Evolutionary conservation across 345 rosid genomes (phyloP), one percentile per base, ranked within the genome.

Genomic region (Gossypium ekmanianum): DNA sequence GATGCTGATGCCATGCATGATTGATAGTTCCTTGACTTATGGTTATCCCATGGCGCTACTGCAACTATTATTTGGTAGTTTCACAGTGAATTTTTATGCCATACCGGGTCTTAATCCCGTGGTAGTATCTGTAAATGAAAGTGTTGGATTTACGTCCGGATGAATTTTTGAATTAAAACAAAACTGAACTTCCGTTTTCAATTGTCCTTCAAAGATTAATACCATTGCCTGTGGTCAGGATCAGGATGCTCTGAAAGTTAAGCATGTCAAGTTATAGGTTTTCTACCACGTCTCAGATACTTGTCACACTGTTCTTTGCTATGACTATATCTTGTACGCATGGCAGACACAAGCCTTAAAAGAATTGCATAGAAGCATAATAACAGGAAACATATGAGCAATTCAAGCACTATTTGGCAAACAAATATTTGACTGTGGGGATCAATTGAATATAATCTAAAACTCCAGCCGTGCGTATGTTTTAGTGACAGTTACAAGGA

Each of bases 1-100:
- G 88, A 90, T 61, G 89, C 80, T 3, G 88, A 81, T 75, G 86
- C 86, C 24, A 89, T 87, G 94, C 85, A 82, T 48, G 74, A 16
- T 43, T 63, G 75, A 83, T 51, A 2, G 77, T 79, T 74, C 11
- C 17, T 48, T 16, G 34, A 61, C 9, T 61, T 61, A 47, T 44
- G 16, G 20, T 20, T 20, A 34, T 39, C 43, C 22, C 43, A 24
- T 50, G 27, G 45, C 48, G 0, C 26, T 52, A 2, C 61, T 43
- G 43, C 62, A 29, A 4, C n/a, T 3, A 26, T 17, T 71, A 54
- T 29, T n/a, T 2, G 6, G 50, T 11, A 11, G 11, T 18, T 54
- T 71, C 12, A 11, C 3, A 4, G 52, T 65, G 45, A 66, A 45
- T 18, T 50, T 69, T 20, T 51, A 68, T 68, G 22, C 58, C 16